Base-by-base conservation (phyloP, 2,329 filamentous ascomycete species). In the Sporothrix globosa region DNA sequence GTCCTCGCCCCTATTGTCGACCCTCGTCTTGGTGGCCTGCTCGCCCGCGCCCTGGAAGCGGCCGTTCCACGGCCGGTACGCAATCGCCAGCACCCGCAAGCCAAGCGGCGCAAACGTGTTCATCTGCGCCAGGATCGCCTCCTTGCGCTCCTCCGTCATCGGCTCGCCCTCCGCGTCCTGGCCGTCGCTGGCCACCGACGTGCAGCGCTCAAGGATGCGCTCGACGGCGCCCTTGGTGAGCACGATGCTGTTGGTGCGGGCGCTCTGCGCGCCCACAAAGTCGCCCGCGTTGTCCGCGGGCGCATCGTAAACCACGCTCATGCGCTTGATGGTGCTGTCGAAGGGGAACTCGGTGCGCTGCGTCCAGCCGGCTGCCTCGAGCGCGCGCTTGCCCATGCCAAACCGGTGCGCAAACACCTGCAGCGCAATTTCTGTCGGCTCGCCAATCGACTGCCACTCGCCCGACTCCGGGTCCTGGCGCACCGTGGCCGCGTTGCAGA, bases 341-440 rank as follows among this genome's bases (percentile, higher is more conserved):
- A 93, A 94, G n/a, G 91, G 90, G 72, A 91, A 92, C 76, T 93
- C 91, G 68, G 88, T 86, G 1, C 90, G 78, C 75, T 90, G 85
- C 74, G 85, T 85, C 87, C 88, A 90, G n/a, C 85, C 85, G 5
- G 81, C 77, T 2, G 75, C 78, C 70, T 85, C 83, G 2, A 88
- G 79, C 0, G 78, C 76, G 75, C 85, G 86, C 78, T 87, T 88
- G 53, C 87, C 86, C 30, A 82, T 81, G 60, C 84, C 81, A 77
- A 93, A 92, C 52, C 91, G 88, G 74, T 89, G 87, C 2, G 91
- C 86, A 74, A 93, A 91, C 9, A 93, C 89, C 74, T 92, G 90
- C 6, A 93, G 85, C 1, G 91, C 91, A 74, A 93, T 90, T 76
- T 93, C 91, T 1, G 91, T 93, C 0, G 90, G 89, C 76, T 92